phyloP scores from a whole-genome alignment of 805 yeast genomes.

The Yamadazyma sp. region DNA sequence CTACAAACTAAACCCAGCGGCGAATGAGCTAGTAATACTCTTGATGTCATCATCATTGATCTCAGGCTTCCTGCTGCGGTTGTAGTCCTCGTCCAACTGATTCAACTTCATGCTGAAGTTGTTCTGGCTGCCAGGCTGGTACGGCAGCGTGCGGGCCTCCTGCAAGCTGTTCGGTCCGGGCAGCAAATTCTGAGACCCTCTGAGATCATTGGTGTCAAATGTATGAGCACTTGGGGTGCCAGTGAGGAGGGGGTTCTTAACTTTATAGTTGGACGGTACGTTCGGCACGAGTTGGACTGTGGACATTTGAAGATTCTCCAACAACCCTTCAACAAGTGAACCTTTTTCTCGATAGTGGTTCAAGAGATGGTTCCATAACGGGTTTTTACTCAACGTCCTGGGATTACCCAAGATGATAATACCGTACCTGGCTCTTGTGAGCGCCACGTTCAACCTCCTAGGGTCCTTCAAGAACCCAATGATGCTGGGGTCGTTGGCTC shows the following conservation, averaged over 20 bases:
- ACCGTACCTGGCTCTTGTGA: conserved; percentile 45
- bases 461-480: conserved; percentile 47
- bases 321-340: conserved; percentile 85
- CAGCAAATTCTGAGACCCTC: no score
- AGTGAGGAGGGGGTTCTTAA: neutral
- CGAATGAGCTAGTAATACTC: conserved; percentile 40
- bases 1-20: conserved; percentile 29
- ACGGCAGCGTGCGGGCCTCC: no score
- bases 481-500: conserved; percentile 40
- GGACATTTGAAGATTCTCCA: conserved; percentile 75
- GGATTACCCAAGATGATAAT: conserved; percentile 77
- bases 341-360: conserved; percentile 80
- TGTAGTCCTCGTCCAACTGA: conserved; percentile 18
- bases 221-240: conserved; percentile 4
- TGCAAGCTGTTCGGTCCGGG: no score
- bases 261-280: conserved; percentile 18
- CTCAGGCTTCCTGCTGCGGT: neutral
- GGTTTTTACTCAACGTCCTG: conserved; percentile 64
- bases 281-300: conserved; percentile 50
- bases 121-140: conserved; percentile 11
- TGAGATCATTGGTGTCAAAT: conserved; percentile 21
- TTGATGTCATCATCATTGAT: conserved; percentile 34
- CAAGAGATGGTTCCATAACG: conserved; percentile 76
- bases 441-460: conserved; percentile 44
- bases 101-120: conserved; percentile 31